Conservation (phyloP, 768 basidiomycete genomes). For the Trametes meyenii region DNA sequence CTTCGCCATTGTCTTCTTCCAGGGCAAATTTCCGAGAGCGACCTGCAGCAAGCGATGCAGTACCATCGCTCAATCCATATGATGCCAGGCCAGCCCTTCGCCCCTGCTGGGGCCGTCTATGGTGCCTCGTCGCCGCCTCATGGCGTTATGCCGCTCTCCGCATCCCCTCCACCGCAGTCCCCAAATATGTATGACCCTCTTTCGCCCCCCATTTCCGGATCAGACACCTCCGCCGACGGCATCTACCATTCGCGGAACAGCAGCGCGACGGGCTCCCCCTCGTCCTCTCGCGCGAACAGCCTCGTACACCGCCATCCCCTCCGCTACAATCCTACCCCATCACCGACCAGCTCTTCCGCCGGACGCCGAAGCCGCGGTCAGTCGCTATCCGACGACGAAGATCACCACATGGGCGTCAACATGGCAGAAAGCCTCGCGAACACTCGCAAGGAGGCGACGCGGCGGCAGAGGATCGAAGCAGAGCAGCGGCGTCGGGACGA, state of each 20-base stretch:
- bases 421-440: slow-evolving; percentile 74
- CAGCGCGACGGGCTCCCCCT: slow-evolving; percentile 74
- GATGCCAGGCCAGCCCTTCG: slow-evolving; percentile 58
- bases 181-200: slow-evolving; percentile 84
- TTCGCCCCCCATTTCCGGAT: slow-evolving; percentile 86
- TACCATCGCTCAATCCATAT: slow-evolving; percentile 63
- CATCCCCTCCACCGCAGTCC: slow-evolving; percentile 67
- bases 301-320: slow-evolving; percentile 71
- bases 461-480: slow-evolving; percentile 85
- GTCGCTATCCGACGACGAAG: slow-evolving; percentile 73
- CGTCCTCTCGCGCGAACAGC: slow-evolving; percentile 74
- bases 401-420: slow-evolving; percentile 58
- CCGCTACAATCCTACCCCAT: slow-evolving; percentile 83
- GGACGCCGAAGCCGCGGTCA: slow-evolving; percentile 66
- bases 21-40: slow-evolving; percentile 67
- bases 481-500: slow-evolving; percentile 89
- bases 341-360: slow-evolving; percentile 71
- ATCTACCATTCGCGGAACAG: slow-evolving; percentile 78
- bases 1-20: slow-evolving; percentile 45
- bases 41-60: slow-evolving; percentile 67
- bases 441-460: slow-evolving; percentile 81
- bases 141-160: slow-evolving; percentile 63
- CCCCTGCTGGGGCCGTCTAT: slow-evolving; percentile 57
- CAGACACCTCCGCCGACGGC: slow-evolving; percentile 86
- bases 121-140: slow-evolving; percentile 52